These are phyloP conservation scores for Acanthamoeba sp. DNA, from an alignment of 208 protist genomes.

Conservation along the genomic window DNA sequence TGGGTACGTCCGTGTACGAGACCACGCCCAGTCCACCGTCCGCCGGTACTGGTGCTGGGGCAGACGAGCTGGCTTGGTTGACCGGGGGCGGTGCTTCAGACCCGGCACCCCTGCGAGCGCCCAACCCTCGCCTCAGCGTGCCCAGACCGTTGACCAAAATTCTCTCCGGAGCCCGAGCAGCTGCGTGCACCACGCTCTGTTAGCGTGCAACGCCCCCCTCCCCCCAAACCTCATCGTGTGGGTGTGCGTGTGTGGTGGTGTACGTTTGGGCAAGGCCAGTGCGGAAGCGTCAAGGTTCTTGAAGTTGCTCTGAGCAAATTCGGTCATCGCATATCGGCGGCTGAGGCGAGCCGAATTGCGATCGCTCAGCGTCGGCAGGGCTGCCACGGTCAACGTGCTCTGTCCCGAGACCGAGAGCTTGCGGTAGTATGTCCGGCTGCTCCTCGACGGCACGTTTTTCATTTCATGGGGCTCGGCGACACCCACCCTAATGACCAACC, in stretches of 20 bases:
- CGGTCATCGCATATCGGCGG: conserved; percentile 9
- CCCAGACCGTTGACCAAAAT: background rate
- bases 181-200: background rate
- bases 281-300: background rate
- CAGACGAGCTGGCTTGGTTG: background rate
- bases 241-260: background rate
- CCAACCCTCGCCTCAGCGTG: conserved; percentile 39
- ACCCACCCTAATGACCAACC: background rate
- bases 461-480: conserved; percentile 18
- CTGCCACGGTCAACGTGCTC: background rate
- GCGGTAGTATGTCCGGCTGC: conserved; percentile 1
- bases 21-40: background rate
- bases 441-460: background rate
- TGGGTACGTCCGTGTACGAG: background rate
- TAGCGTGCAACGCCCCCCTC: too few relatives aligned
- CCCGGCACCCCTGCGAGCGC: background rate
- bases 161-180: background rate
- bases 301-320: conserved; percentile 26
- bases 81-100: background rate
- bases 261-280: background rate
- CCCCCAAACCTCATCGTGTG: background rate
- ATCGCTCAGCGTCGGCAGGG: background rate
- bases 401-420: background rate
- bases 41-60: background rate
- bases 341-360: conserved; percentile 3